Conservation (phyloP, 1,284 basidiomycete species). For the Ustilago xerochloae region DNA sequence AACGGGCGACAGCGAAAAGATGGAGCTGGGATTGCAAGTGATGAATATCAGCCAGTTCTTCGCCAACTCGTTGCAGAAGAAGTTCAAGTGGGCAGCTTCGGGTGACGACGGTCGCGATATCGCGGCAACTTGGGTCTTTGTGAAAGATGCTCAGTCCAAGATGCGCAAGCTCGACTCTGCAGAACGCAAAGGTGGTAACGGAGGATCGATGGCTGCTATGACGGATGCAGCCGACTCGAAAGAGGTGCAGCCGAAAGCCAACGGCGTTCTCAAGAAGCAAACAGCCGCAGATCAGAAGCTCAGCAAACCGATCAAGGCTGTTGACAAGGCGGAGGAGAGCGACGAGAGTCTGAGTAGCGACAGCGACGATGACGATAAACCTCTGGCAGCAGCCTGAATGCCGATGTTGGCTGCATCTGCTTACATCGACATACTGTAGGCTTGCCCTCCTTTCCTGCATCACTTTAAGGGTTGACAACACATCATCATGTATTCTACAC, state of each 20-base stretch:
- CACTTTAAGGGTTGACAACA: neutral
- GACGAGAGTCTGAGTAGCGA: constrained; percentile 27
- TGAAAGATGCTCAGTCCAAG: constrained; percentile 59
- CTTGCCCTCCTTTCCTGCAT: neutral
- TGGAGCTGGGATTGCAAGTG: constrained; percentile 63
- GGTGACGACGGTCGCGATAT: constrained; percentile 57
- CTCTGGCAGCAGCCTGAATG: constrained; percentile 24
- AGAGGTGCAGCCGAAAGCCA: constrained; percentile 24
- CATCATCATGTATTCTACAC: constrained; percentile 1
- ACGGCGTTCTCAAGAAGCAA: constrained; percentile 34
- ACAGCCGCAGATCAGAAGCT: constrained; percentile 29
- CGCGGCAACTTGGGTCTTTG: constrained; percentile 59
- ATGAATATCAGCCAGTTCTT: constrained; percentile 65
- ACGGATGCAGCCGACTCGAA: constrained; percentile 35
- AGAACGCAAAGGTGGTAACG: constrained; percentile 41
- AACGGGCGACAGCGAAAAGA: constrained; percentile 61
- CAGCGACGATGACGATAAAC: constrained; percentile 43
- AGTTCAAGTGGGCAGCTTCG: constrained; percentile 65
- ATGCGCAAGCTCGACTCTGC: constrained; percentile 60
- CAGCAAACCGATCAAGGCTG: constrained; percentile 28
- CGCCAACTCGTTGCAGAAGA: constrained; percentile 66
- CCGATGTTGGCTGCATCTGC: neutral
- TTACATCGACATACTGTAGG: neutral
- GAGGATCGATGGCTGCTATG: constrained; percentile 47
- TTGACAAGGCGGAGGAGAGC: constrained; percentile 33